Evolutionary conservation across 1,139 yeast species (phyloP).

Genomic region (Blastobotrys serpentis): DNA sequence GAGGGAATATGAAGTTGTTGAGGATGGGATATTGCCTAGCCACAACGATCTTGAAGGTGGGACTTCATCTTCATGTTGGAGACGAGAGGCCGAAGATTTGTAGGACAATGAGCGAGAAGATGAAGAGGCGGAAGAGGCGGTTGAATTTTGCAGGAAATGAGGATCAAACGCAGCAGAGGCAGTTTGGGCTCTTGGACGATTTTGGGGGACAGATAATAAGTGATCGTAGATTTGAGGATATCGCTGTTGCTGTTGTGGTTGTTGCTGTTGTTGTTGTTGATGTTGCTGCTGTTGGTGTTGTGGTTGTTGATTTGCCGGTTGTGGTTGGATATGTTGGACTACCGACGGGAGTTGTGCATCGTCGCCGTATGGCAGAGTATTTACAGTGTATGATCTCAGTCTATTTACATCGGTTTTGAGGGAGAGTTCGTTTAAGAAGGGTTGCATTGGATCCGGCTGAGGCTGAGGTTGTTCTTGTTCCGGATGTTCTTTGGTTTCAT

Average conservation of each 20-base stretch:
- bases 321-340: no score
- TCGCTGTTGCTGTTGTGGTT: conserved; percentile 18
- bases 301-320: conserved; percentile 24
- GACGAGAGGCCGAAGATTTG: neutral
- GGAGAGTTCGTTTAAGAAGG: conserved; percentile 37
- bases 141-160: conserved; percentile 1
- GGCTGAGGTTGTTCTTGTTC: conserved; percentile 11
- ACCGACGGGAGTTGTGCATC: conserved; percentile 16
- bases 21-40: conserved; percentile 70
- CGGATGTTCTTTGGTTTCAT: conserved; percentile 9
- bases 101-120: conserved; percentile 5
- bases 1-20: conserved; percentile 46
- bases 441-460: conserved; percentile 35
- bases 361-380: conserved; percentile 31
- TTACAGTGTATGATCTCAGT: conserved; percentile 42
- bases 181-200: conserved; percentile 31
- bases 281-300: conserved; percentile 18
- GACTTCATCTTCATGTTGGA: conserved; percentile 10
- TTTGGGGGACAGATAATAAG: conserved; percentile 12
- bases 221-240: conserved; percentile 19
- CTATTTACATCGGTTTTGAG: conserved; percentile 39
- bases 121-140: conserved; percentile 14
- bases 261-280: conserved; percentile 17
- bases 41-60: conserved; percentile 61
- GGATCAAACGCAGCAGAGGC: conserved; percentile 17